Evolutionary conservation across 1,139 yeast genomes (phyloP), one percentile per base, ranked within the genome.

Genomic region (Suhomyces terraborum): DNA sequence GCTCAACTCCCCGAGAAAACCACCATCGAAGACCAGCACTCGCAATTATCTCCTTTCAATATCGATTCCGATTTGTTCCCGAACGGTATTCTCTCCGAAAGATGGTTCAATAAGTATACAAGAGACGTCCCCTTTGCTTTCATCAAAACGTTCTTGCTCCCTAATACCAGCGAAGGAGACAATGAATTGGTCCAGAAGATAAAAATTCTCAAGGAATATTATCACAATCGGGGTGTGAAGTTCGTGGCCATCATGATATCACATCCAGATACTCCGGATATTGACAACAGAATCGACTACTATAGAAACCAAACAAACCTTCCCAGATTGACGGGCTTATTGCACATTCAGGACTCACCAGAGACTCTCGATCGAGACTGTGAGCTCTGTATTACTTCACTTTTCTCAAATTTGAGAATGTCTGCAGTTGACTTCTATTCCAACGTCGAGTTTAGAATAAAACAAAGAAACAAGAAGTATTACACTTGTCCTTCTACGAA

Each of bases 41-140:
- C 73, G 8, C 36, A 40, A 3, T 38, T 62, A 3, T 69, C 76
- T 0, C 77, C 77, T 0, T 69, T 72, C 52, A 61, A 69, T 42
- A 47, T 56, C 3, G 38, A 54, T 6, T 69, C 76, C 0, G 69
- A 62, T 30, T 50, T 73, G 33, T 73, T 62, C 38, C 77, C 77
- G 25, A 71, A 73, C 45, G 78, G 77, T 1, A 62, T 73, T 6
- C 48, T 73, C 8, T 60, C 68, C 8, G 46, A 48, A 1, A 47
- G 52, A 22, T 73, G 78, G 78, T 61, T 73, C 37, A 43, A 46
- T 21, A 71, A 70, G 49, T 73, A 72, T 46, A 46, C 51, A 6
- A 33, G 52, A 3, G 47, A 54, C 8, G 38, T 64, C n/a, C 77
- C 77, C 2, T 70, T 67, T 56, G 69, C 63, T 6, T 50, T 59